Evolutionary conservation across 2,329 filamentous ascomycete species (phyloP).

Genomic region (Xylariaceae sp.): DNA sequence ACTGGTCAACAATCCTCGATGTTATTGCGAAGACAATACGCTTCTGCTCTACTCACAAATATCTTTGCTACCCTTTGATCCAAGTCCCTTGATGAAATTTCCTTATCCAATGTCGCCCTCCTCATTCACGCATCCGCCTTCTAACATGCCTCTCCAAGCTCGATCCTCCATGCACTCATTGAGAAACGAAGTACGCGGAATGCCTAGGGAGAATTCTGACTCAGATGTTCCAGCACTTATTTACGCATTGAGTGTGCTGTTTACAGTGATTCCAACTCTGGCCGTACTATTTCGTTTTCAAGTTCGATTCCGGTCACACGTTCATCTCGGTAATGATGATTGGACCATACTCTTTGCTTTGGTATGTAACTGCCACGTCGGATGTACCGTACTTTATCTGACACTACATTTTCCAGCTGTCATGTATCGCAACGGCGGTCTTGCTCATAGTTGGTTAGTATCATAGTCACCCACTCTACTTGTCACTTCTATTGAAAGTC

Average conservation of each 20-base stretch:
- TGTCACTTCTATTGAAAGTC: neutral
- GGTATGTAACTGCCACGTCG: neutral
- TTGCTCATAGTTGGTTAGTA: neutral
- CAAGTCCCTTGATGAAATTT: too few species aligned
- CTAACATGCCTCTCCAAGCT: too few species aligned
- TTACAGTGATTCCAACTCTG: neutral
- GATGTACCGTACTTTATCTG: neutral
- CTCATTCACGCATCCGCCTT: too few species aligned
- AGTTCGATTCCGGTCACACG: neutral
- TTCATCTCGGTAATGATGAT: neutral
- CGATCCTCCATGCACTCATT: too few species aligned
- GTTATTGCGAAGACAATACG: too few species aligned
- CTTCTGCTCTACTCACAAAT: too few species aligned
- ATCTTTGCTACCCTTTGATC: too few species aligned
- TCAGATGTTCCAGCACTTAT: neutral
- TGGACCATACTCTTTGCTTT: neutral
- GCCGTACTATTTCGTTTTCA: neutral
- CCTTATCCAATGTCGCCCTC: too few species aligned
- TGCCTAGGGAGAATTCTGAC: too few species aligned
- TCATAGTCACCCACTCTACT: too few species aligned
- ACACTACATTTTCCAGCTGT: neutral
- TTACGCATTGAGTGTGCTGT: neutral
- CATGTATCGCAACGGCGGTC: neutral
- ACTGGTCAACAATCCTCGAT: too few species aligned
- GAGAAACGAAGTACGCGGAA: too few species aligned